phyloP scores from a whole-genome alignment of 2,329 filamentous ascomycete genomes.

The Nemania sp. region DNA sequence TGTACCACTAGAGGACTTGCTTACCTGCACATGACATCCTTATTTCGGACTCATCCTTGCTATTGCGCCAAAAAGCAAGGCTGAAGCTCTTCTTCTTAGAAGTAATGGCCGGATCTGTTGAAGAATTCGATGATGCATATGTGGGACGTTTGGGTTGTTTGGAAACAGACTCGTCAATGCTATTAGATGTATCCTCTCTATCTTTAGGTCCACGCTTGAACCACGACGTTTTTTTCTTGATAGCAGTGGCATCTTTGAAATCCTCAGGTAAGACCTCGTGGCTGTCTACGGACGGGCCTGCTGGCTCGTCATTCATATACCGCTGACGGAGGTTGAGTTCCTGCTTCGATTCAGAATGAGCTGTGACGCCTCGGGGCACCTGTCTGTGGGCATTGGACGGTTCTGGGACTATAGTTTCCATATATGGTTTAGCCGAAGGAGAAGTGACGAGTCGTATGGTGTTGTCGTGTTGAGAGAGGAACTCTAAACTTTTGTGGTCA shows the following conservation, averaged over 20 bases:
- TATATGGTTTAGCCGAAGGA: conserved; percentile 53
- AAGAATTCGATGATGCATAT: conserved; percentile 43
- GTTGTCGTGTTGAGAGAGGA: conserved; percentile 60
- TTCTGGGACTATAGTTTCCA: conserved; percentile 51
- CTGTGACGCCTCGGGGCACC: conserved; percentile 36
- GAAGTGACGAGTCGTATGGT: conserved; percentile 69
- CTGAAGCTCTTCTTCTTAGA: conserved; percentile 61
- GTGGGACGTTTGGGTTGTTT: conserved; percentile 39
- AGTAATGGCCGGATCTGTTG: conserved; percentile 33
- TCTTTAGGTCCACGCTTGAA: conserved; percentile 63
- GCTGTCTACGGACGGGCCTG: conserved; percentile 35
- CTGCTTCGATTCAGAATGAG: conserved; percentile 28
- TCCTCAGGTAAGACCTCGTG: conserved; percentile 40
- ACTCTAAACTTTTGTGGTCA: conserved; percentile 58
- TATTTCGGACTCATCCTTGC: conserved; percentile 57
- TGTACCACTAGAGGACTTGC: conserved; percentile 27
- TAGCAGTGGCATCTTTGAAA: conserved; percentile 42
- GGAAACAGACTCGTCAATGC: conserved; percentile 31
- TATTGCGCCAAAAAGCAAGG: conserved; percentile 67
- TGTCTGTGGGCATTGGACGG: conserved; percentile 60
- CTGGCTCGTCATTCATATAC: conserved; percentile 44
- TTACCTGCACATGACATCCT: conserved; percentile 58
- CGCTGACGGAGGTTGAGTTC: conserved; percentile 46
- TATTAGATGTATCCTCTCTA: conserved; percentile 41
- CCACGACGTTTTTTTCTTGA: conserved; percentile 64